These are phyloP conservation scores for Dendrobium officinale DNA, from an alignment of 106 monocot genomes.

Conservation along the genomic window DNA sequence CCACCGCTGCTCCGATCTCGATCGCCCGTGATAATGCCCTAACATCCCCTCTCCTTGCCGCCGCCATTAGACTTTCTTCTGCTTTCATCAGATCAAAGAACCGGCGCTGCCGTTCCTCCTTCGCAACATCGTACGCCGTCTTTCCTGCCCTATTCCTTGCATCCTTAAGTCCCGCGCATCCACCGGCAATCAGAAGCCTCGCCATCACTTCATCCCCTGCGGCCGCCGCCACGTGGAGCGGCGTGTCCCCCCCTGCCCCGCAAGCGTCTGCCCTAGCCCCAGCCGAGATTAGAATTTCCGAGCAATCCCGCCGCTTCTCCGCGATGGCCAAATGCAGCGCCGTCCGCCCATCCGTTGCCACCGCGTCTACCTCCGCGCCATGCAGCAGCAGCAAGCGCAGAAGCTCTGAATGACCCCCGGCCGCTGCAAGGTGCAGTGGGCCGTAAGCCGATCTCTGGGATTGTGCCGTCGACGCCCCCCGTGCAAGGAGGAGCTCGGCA, in stretches of 20 bases:
- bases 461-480: conserved; percentile 19
- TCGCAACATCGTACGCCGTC: conserved; percentile 43
- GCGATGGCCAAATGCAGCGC: conserved; percentile 38
- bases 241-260: conserved; percentile 26
- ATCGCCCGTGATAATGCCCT: conserved; percentile 8
- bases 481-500: conserved; percentile 38
- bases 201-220: conserved; percentile 34
- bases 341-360: conserved; percentile 31
- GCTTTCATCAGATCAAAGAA: conserved; percentile 28
- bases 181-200: conserved; percentile 19
- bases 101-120: conserved; percentile 24
- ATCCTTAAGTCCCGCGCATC: conserved; percentile 20
- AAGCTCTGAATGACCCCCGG: conserved; percentile 30
- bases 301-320: conserved; percentile 22
- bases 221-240: conserved; percentile 36
- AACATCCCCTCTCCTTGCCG: conserved; percentile 41
- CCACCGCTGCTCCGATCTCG: conserved; percentile 29
- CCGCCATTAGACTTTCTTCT: conserved; percentile 19
- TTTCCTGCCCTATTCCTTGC: conserved; percentile 27
- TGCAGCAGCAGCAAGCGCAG: conserved; percentile 31
- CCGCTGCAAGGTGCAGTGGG: conserved; percentile 36
- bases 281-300: conserved; percentile 17
- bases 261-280: conserved; percentile 27
- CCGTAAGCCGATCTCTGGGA: conserved; percentile 16
- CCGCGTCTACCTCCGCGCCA: conserved; percentile 21